A percentile compares a stretch with the other conserved stretches of the same genome.
phyloP scores from a whole-genome alignment of 2,329 filamentous ascomycete species.

The Dendryphion nanum region DNA sequence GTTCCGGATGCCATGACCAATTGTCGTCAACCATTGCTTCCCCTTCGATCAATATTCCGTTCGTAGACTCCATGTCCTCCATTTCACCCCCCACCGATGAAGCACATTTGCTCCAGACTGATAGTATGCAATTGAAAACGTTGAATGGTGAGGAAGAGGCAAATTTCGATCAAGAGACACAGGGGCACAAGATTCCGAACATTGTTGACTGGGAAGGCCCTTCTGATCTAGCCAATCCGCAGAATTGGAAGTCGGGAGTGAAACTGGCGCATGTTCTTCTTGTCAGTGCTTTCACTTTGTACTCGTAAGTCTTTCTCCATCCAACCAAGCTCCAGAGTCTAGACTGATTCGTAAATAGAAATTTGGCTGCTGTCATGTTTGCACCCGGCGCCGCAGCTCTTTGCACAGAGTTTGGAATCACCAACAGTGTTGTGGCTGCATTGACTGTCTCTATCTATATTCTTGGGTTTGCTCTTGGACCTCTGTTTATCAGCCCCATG shows the following conservation, averaged over 20 bases:
- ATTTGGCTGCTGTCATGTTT: slow-evolving; percentile 10
- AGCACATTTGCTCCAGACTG: too few species aligned
- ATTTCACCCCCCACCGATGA: too few species aligned
- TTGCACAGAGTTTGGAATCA: slow-evolving; percentile 7
- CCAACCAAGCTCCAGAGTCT: slow-evolving; percentile 21
- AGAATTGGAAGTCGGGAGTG: slow-evolving; percentile 22
- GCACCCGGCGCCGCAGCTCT: slow-evolving; percentile 9
- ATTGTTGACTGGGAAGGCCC: slow-evolving; percentile 17
- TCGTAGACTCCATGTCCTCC: too few species aligned
- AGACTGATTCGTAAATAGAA: slow-evolving; percentile 4
- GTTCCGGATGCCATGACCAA: too few species aligned
- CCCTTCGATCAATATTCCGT: too few species aligned
- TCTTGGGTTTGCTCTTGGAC: slow-evolving; percentile 21
- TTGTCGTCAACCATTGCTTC: too few species aligned
- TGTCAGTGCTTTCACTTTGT: not conserved
- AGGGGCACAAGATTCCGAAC: too few species aligned
- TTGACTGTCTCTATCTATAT: slow-evolving; percentile 33
- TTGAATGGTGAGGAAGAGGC: too few species aligned
- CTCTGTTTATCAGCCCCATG: slow-evolving; percentile 28
- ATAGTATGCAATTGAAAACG: too few species aligned
- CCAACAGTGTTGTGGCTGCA: slow-evolving; percentile 4
- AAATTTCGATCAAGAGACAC: too few species aligned
- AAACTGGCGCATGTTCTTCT: slow-evolving; percentile 14
- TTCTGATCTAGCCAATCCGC: slow-evolving; percentile 25
- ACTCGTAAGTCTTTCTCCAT: not conserved